Percentiles rank a stretch among this genome's conserved stretches.
These are phyloP conservation scores for Claviceps pazoutovae DNA, from an alignment of 2,329 filamentous ascomycete species.

Conservation along the genomic window DNA sequence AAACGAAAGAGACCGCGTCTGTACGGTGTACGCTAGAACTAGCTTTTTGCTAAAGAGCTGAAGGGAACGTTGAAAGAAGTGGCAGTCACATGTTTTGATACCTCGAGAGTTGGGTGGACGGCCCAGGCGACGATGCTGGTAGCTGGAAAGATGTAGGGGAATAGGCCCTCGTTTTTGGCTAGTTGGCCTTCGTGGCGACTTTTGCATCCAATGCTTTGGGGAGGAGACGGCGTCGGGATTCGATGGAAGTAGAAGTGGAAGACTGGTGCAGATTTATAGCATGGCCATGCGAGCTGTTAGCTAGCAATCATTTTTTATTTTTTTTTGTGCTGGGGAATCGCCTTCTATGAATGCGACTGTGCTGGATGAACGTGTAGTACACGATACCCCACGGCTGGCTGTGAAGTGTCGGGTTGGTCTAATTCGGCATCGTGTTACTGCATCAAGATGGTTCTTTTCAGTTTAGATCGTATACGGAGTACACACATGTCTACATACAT, in stretches of 20 bases:
- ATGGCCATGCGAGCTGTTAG: slow-evolving; percentile 5
- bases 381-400: no score
- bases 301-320: not conserved
- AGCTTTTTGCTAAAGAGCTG: not conserved
- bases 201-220: not conserved
- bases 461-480: no score
- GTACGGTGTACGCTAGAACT: not conserved
- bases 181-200: not conserved
- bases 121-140: not conserved
- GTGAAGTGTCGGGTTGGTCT: no score
- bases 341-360: no score
- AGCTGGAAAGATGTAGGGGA: not conserved
- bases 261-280: slow-evolving; percentile 5
- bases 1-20: not conserved
- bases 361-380: no score
- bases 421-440: no score
- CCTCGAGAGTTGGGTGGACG: not conserved
- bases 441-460: no score
- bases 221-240: not conserved
- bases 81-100: slow-evolving; percentile 1
- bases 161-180: not conserved
- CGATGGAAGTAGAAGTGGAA: not conserved
- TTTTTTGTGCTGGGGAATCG: not conserved
- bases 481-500: no score
- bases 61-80: not conserved